Conservation (phyloP, 441 rosid genomes). For the Cnidoscolus chayamansa region DNA sequence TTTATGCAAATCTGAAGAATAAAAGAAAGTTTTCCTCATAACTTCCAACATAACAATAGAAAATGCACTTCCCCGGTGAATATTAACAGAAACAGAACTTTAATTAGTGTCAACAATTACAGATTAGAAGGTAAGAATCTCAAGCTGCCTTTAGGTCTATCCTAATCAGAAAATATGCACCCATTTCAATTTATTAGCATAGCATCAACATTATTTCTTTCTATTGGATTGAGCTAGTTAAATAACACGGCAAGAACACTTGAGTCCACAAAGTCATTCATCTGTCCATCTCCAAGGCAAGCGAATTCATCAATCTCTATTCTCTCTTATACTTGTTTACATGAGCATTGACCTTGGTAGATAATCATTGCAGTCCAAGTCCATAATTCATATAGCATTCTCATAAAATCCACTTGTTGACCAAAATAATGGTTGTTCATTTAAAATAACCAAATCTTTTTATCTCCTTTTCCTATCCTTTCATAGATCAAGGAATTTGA, state of each 20-base stretch:
- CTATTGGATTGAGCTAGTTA: not conserved
- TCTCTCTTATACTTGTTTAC: not conserved
- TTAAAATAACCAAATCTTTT: too few relatives aligned
- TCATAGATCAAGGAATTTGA: too few relatives aligned
- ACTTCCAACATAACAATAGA: not conserved
- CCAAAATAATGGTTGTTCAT: too few relatives aligned
- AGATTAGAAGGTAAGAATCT: not conserved
- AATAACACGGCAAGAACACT: not conserved
- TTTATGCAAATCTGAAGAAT: not conserved
- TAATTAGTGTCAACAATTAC: too few relatives aligned
- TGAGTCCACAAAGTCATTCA: not conserved
- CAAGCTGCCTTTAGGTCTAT: not conserved
- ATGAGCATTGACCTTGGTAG: too few relatives aligned
- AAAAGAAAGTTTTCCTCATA: not conserved
- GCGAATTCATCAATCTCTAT: not conserved
- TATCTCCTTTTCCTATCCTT: too few relatives aligned
- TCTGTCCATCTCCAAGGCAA: not conserved
- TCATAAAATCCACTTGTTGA: too few relatives aligned
- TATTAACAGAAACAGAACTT: not conserved
- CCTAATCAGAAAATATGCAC: not conserved
- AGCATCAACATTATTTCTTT: not conserved
- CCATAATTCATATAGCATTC: too few relatives aligned
- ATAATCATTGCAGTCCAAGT: too few relatives aligned
- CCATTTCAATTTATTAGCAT: not conserved
- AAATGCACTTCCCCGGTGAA: not conserved